Evolutionary conservation across 2,329 filamentous ascomycete genomes (phyloP).

Genomic region (Penicillium aurantiogriseum): DNA sequence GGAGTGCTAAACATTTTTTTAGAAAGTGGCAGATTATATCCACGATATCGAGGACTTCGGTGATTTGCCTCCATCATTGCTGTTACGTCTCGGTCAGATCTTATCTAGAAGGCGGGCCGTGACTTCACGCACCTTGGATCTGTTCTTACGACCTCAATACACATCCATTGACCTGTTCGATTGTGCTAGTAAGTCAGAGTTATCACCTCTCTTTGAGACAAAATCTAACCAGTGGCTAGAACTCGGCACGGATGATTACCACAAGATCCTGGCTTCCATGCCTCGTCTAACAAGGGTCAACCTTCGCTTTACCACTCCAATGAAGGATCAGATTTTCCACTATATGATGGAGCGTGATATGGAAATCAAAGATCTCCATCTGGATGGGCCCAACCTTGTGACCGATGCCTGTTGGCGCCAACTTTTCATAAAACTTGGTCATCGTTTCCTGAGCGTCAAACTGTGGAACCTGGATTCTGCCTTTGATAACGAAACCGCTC

Average conservation of each 20-base stretch:
- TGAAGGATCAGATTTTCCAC: conserved; percentile 80
- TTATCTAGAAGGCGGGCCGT: conserved; percentile 62
- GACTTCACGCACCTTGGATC: conserved; percentile 46
- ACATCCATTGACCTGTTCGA: conserved; percentile 60
- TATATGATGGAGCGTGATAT: conserved; percentile 74
- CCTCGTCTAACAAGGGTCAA: conserved; percentile 69
- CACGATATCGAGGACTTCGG: conserved; percentile 65
- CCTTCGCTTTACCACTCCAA: conserved; percentile 81
- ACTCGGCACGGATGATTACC: conserved; percentile 72
- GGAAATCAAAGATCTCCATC: conserved; percentile 68
- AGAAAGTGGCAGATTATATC: conserved; percentile 62
- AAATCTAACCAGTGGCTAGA: conserved; percentile 47
- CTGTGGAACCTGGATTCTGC: conserved; percentile 82
- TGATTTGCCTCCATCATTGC: conserved; percentile 57
- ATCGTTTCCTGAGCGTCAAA: conserved; percentile 65
- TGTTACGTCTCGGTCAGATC: conserved; percentile 61
- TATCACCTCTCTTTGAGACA: neutral
- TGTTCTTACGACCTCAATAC: conserved; percentile 54
- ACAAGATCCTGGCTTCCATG: conserved; percentile 74
- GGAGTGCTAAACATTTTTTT: conserved; percentile 18
- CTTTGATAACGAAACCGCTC: conserved; percentile 69
- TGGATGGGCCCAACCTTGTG: conserved; percentile 82
- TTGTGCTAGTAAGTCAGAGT: conserved; percentile 51
- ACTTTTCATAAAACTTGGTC: conserved; percentile 66
- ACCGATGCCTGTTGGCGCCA: conserved; percentile 72